Percentiles rank a stretch among this genome's conserved stretches.
phyloP scores from a whole-genome alignment of 257 asterid genomes.

The Rehmannia glutinosa region DNA sequence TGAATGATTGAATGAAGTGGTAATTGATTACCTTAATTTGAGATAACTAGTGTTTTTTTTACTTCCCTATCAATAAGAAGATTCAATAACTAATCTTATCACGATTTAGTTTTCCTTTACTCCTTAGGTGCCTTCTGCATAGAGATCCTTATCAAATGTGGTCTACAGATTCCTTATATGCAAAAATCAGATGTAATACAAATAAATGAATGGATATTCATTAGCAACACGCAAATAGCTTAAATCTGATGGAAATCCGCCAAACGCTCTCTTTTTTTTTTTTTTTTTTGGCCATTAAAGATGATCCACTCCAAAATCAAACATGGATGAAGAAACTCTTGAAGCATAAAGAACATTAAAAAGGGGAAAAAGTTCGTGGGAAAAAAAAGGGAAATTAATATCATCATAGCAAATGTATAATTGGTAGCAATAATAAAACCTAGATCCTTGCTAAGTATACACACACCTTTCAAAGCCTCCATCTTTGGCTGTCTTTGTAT shows the following conservation, averaged over 20 bases:
- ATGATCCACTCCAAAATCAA: background rate
- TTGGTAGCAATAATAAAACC: background rate
- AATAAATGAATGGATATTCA: no score
- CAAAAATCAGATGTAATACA: no score
- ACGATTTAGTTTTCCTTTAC: background rate
- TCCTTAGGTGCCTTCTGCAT: background rate
- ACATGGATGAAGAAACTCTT: background rate
- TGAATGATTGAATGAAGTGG: background rate
- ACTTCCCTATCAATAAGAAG: background rate
- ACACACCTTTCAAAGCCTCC: slow-evolving; percentile 76
- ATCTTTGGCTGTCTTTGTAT: slow-evolving; percentile 79
- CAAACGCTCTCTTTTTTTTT: no score
- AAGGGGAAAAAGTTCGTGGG: no score
- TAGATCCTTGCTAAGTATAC: background rate
- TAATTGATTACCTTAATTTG: background rate
- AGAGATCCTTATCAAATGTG: no score
- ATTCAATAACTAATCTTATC: background rate
- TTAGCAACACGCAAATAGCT: no score
- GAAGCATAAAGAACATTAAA: no score
- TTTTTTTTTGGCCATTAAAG: no score
- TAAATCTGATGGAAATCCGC: no score
- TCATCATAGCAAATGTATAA: background rate
- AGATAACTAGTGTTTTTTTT: background rate
- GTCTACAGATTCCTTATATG: no score
- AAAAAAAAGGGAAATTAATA: background rate